phyloP scores from a whole-genome alignment of 2,329 filamentous ascomycete species.

The Zasmidium angulare region DNA sequence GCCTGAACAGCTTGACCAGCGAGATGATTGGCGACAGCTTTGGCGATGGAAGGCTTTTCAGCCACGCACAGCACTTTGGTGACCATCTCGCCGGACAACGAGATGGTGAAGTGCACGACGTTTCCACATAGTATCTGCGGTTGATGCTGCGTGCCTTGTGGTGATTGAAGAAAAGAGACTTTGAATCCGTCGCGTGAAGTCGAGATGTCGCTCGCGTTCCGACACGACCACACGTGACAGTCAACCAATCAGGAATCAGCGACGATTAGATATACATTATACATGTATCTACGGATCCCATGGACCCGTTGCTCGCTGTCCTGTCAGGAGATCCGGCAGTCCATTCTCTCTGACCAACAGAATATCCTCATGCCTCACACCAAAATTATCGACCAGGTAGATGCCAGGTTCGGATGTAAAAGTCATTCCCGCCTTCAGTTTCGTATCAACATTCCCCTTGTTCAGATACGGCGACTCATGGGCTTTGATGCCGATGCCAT shows the following conservation, averaged over 20 bases:
- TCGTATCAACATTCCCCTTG: conserved; percentile 55
- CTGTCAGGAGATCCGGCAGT: conserved; percentile 57
- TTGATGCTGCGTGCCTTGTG: neutral
- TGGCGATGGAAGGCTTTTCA: conserved; percentile 92
- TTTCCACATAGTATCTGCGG: conserved; percentile 9
- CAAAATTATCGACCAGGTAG: conserved; percentile 60
- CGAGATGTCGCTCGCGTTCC: neutral
- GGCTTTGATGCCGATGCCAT: conserved; percentile 66
- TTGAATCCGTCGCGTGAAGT: neutral
- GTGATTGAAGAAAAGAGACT: neutral
- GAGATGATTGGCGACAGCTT: conserved; percentile 86
- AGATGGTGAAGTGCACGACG: neutral
- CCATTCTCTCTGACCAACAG: conserved; percentile 57
- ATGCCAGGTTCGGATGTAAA: conserved; percentile 66
- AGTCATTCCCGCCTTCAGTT: conserved; percentile 58
- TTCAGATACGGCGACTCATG: conserved; percentile 66
- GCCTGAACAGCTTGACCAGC: conserved; percentile 71
- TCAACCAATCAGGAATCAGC: neutral
- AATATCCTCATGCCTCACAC: conserved; percentile 63
- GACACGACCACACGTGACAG: neutral
- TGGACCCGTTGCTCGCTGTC: conserved; percentile 51
- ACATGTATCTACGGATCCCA: conserved; percentile 54
- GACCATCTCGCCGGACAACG: conserved; percentile 35
- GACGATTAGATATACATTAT: neutral
- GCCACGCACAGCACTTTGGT: conserved; percentile 71